phyloP scores from a whole-genome alignment of 768 basidiomycete species.

The Ramaria rubella region DNA sequence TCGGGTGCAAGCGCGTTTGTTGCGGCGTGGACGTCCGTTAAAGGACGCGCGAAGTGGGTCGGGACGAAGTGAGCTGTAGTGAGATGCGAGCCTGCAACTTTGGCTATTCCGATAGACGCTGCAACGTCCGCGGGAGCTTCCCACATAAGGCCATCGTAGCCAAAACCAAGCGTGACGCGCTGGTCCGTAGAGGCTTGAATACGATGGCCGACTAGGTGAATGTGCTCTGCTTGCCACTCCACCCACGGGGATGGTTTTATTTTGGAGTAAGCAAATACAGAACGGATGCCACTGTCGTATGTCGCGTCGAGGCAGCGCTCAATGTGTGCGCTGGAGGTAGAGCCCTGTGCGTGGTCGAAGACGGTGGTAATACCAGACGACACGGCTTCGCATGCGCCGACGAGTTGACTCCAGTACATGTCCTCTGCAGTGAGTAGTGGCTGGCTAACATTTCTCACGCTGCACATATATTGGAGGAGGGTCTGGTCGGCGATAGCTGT shows the following conservation, averaged over 20 bases:
- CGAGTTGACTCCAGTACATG: constrained; percentile 24
- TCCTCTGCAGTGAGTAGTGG: constrained; percentile 21
- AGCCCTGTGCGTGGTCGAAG: constrained; percentile 27
- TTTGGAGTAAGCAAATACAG: constrained; percentile 22
- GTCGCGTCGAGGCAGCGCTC: constrained; percentile 21
- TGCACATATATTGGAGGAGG: constrained; percentile 17
- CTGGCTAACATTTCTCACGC: background rate
- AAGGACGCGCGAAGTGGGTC: background rate
- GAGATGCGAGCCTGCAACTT: background rate
- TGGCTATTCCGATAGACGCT: background rate
- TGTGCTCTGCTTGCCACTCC: constrained; percentile 20
- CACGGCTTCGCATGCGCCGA: constrained; percentile 26
- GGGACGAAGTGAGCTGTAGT: constrained; percentile 10
- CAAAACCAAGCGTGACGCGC: constrained; percentile 25
- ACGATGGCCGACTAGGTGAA: constrained; percentile 12
- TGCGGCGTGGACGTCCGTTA: background rate
- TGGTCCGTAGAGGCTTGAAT: constrained; percentile 16
- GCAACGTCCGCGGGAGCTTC: background rate
- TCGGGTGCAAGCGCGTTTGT: constrained; percentile 20
- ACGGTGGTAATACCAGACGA: constrained; percentile 27
- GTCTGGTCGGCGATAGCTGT: constrained; percentile 21
- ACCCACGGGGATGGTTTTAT: constrained; percentile 18
- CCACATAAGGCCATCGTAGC: constrained; percentile 19
- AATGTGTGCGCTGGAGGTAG: constrained; percentile 20
- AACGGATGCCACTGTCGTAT: constrained; percentile 23